These are phyloP conservation scores for Fusarium proliferatum DNA, from an alignment of 2,329 filamentous ascomycete genomes.

Conservation along the genomic window DNA sequence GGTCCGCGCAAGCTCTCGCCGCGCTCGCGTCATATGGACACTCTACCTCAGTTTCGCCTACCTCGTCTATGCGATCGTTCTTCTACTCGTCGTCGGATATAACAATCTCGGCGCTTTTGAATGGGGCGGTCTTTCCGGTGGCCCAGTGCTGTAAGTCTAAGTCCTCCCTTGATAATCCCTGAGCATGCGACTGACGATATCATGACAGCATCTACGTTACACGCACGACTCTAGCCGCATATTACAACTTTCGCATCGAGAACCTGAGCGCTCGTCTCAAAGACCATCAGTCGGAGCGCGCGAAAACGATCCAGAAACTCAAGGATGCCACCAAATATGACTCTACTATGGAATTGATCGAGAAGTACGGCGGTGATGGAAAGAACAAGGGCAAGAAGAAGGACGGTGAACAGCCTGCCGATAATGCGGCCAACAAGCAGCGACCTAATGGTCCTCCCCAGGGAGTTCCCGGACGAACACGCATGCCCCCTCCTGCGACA, in stretches of 20 bases:
- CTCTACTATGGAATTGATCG: conserved; percentile 89
- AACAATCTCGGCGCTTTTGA: conserved; percentile 80
- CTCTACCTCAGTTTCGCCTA: conserved; percentile 93
- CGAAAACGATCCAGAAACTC: conserved; percentile 90
- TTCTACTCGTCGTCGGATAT: conserved; percentile 86
- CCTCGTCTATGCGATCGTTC: conserved; percentile 84
- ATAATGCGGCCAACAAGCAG: conserved; percentile 32
- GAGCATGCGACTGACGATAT: conserved; percentile 18
- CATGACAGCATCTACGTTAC: conserved; percentile 78
- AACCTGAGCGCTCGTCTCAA: conserved; percentile 76
- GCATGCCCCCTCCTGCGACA: conserved; percentile 68
- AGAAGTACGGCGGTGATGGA: conserved; percentile 87
- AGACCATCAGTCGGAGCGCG: conserved; percentile 79
- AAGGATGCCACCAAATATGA: conserved; percentile 97
- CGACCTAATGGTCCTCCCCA: conserved; percentile 3
- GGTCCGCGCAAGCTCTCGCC: conserved; percentile 77
- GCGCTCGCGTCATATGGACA: conserved; percentile 86
- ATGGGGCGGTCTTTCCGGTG: conserved; percentile 81
- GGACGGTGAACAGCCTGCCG: conserved; percentile 21
- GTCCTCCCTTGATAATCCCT: conserved; percentile 41
- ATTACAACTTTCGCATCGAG: conserved; percentile 85
- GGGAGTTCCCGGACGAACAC: conserved; percentile 54
- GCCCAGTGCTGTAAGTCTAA: conserved; percentile 79
- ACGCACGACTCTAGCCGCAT: conserved; percentile 72
- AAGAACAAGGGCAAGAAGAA: conserved; percentile 51